These are phyloP conservation scores for Orbilia brochopaga DNA, from an alignment of 2,329 filamentous ascomycete species.

Conservation along the genomic window DNA sequence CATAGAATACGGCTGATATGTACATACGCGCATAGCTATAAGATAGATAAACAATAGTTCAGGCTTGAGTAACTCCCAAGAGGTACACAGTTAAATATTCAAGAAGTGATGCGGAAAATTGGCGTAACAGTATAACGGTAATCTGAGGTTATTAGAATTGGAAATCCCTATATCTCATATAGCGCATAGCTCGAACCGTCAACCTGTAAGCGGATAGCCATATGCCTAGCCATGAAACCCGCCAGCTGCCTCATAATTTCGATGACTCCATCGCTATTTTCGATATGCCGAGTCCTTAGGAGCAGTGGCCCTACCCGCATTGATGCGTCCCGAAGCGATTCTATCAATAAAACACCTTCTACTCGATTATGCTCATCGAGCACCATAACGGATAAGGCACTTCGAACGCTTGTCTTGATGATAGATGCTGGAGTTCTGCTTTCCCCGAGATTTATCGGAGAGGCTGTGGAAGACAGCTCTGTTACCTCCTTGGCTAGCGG, in stretches of 20 bases:
- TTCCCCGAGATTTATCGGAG: neutral
- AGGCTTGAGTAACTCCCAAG: no score
- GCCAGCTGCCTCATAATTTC: neutral
- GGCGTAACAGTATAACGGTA: no score
- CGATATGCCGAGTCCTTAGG: neutral
- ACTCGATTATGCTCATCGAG: neutral
- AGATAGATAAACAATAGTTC: no score
- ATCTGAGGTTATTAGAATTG: neutral
- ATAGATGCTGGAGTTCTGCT: neutral
- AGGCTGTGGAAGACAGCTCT: neutral
- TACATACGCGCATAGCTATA: no score
- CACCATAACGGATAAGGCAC: neutral
- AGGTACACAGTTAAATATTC: no score
- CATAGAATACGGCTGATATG: no score
- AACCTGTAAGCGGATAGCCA: neutral
- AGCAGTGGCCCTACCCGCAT: neutral
- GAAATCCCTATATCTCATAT: neutral
- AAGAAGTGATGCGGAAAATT: no score
- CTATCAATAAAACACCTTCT: neutral
- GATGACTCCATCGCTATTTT: neutral
- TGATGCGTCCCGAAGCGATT: constrained; percentile 1
- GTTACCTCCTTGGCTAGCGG: neutral
- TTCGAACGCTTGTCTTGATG: neutral
- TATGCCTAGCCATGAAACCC: neutral
- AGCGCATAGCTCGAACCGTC: neutral